phyloP scores from a whole-genome alignment of 352 stramenopile species.

The Globisporangium perplexum region DNA sequence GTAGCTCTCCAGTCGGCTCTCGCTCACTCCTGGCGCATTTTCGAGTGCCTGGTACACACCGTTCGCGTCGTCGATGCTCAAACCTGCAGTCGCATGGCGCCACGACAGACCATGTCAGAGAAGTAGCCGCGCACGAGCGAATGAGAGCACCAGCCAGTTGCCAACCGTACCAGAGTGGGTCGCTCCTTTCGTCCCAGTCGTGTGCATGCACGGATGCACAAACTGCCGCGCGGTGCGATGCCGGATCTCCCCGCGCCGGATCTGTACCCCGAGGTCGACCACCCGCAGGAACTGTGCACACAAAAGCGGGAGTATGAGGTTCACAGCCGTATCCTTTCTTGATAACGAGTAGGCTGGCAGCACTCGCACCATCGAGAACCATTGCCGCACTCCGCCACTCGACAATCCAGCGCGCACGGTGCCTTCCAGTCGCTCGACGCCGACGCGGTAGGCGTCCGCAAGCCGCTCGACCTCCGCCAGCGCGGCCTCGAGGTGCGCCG shows the following conservation, averaged over 20 bases:
- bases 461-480: slow-evolving; percentile 52
- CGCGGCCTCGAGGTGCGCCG: slow-evolving; percentile 33
- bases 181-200: slow-evolving; percentile 53
- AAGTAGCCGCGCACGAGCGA: not conserved
- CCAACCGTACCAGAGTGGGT: slow-evolving; percentile 33
- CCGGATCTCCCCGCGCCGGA: slow-evolving; percentile 68
- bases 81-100: slow-evolving; percentile 14
- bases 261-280: slow-evolving; percentile 56
- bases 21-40: slow-evolving; percentile 24
- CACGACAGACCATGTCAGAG: not conserved
- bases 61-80: slow-evolving; percentile 78
- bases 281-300: slow-evolving; percentile 53
- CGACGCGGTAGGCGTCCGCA: slow-evolving; percentile 21
- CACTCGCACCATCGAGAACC: slow-evolving; percentile 51
- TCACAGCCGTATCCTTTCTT: too few species aligned
- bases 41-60: slow-evolving; percentile 46
- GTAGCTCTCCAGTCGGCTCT: slow-evolving; percentile 32
- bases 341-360: not conserved
- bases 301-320: not conserved
- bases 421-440: slow-evolving; percentile 41
- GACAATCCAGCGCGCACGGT: slow-evolving; percentile 31
- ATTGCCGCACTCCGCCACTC: slow-evolving; percentile 28
- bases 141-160: not conserved
- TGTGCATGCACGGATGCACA: slow-evolving; percentile 47
- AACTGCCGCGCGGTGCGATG: slow-evolving; percentile 33